Evolutionary conservation across 2,329 filamentous ascomycete genomes (phyloP).

Genomic region (Sporothrix protearum): DNA sequence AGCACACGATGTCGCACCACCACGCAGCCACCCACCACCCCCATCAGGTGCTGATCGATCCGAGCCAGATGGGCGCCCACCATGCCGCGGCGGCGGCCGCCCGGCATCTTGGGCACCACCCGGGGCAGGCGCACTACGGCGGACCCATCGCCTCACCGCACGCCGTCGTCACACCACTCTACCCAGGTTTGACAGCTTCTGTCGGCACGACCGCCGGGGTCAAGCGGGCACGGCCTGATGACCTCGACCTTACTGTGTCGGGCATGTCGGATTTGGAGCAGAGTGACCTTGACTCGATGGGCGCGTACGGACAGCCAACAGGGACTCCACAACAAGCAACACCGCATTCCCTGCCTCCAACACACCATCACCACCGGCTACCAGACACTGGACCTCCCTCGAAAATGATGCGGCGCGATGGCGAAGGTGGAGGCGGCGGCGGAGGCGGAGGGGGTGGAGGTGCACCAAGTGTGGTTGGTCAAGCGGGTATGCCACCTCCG

Average conservation of each 20-base stretch:
- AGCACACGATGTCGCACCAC: constrained; percentile 44
- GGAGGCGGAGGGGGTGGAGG: constrained; percentile 48
- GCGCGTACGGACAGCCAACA: constrained; percentile 45
- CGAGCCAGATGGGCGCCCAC: constrained; percentile 52
- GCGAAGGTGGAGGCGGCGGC: constrained; percentile 39
- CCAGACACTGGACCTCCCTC: constrained; percentile 67
- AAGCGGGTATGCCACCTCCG: constrained; percentile 80
- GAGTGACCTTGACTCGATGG: constrained; percentile 53
- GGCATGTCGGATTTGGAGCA: constrained; percentile 53
- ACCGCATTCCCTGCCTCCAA: constrained; percentile 40
- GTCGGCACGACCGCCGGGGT: constrained; percentile 33
- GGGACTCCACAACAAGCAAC: constrained; percentile 30
- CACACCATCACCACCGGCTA: constrained; percentile 76
- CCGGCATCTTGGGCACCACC: constrained; percentile 46
- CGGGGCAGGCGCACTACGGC: constrained; percentile 54
- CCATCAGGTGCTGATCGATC: constrained; percentile 56
- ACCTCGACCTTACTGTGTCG: constrained; percentile 54
- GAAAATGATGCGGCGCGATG: constrained; percentile 62
- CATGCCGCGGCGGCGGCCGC: constrained; percentile 36
- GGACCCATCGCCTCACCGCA: constrained; percentile 44
- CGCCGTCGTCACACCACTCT: constrained; percentile 49
- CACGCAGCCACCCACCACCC: constrained; percentile 47
- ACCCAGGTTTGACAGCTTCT: constrained; percentile 42
- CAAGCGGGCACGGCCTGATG: constrained; percentile 57
- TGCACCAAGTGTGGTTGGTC: constrained; percentile 80